Evolutionary conservation across 2,329 filamentous ascomycete species (phyloP).

Genomic region (Periconia digitata): DNA sequence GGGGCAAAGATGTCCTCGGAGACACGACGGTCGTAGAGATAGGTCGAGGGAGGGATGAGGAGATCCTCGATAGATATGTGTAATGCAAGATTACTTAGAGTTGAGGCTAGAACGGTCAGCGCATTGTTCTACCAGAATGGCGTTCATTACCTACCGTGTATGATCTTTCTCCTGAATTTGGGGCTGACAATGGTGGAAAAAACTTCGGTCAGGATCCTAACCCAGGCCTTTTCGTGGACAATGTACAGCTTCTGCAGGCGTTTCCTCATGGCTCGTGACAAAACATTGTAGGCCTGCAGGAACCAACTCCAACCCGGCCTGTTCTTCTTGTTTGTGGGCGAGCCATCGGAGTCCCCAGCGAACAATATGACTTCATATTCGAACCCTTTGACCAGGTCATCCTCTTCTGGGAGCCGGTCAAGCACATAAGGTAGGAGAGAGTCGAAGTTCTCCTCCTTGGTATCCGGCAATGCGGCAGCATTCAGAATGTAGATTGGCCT

Average conservation of each 20-base stretch:
- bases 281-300: slow-evolving; percentile 58
- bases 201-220: slow-evolving; percentile 57
- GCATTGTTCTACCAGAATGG: not conserved
- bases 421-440: slow-evolving; percentile 58
- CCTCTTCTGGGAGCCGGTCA: slow-evolving; percentile 56
- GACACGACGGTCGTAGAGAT: slow-evolving; percentile 56
- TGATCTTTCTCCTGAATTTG: slow-evolving; percentile 60
- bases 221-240: slow-evolving; percentile 60
- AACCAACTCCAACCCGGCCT: slow-evolving; percentile 59
- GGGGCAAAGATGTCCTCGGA: slow-evolving; percentile 51
- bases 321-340: slow-evolving; percentile 50
- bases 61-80: slow-evolving; percentile 56
- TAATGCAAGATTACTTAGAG: slow-evolving; percentile 51
- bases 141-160: slow-evolving; percentile 48
- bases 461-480: slow-evolving; percentile 58
- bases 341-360: slow-evolving; percentile 54
- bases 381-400: slow-evolving; percentile 55
- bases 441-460: slow-evolving; percentile 57
- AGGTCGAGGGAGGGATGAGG: slow-evolving; percentile 56
- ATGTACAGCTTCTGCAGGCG: slow-evolving; percentile 59
- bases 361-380: slow-evolving; percentile 62
- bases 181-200: slow-evolving; percentile 60
- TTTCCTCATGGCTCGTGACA: slow-evolving; percentile 58
- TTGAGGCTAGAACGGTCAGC: slow-evolving; percentile 46
- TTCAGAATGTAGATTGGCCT: slow-evolving; percentile 58